A percentile compares a stretch with the other conserved stretches of the same genome.
These are phyloP conservation scores for Venturia effusa DNA, from an alignment of 2,329 filamentous ascomycete genomes.

Conservation along the genomic window DNA sequence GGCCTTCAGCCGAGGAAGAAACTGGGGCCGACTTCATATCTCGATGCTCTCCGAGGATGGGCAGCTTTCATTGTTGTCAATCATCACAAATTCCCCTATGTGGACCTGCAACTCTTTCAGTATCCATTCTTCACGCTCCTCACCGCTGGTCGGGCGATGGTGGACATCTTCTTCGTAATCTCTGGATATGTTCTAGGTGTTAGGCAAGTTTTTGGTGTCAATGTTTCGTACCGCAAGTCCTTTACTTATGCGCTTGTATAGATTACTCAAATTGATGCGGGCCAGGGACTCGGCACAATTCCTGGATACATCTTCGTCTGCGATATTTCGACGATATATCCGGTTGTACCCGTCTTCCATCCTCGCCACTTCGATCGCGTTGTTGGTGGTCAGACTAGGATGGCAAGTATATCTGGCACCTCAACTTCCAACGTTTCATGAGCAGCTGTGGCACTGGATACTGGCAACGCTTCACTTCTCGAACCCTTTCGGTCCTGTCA, in stretches of 20 bases:
- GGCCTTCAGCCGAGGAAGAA: background rate
- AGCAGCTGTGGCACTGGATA: background rate
- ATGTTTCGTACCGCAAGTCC: background rate
- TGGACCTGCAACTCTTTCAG: conserved; percentile 17
- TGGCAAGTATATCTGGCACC: background rate
- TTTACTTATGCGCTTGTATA: background rate
- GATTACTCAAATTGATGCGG: background rate
- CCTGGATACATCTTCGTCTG: background rate
- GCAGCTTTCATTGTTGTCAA: background rate
- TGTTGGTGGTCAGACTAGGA: background rate
- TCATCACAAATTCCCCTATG: background rate
- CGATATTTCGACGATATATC: background rate
- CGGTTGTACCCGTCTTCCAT: background rate
- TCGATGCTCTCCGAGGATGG: background rate
- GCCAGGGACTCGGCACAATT: background rate
- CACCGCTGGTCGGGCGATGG: conserved; percentile 42
- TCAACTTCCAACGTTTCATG: background rate
- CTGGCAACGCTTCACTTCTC: background rate
- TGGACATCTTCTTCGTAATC: conserved; percentile 46
- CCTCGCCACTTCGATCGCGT: background rate
- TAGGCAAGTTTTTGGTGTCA: background rate
- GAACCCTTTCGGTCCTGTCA: background rate
- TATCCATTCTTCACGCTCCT: conserved; percentile 42
- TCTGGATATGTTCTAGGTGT: conserved; percentile 37
- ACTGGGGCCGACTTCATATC: background rate